A percentile compares a stretch with the other conserved stretches of the same genome.
phyloP scores from a whole-genome alignment of 2,329 filamentous ascomycete species.

The Nemania diffusa region DNA sequence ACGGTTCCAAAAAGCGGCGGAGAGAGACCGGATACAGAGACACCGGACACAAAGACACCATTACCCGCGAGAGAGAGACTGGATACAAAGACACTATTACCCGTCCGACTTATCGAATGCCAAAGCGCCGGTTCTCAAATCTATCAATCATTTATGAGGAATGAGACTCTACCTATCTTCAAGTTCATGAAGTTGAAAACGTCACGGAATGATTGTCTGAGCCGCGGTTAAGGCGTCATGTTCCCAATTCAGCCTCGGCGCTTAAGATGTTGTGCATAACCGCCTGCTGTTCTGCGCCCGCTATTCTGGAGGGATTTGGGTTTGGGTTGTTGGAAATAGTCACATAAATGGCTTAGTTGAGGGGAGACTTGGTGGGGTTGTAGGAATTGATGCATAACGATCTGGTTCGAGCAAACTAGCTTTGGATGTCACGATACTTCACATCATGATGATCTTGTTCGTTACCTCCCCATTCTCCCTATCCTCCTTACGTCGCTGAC shows the following conservation, averaged over 20 bases:
- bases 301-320: neutral
- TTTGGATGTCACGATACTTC: too few species aligned
- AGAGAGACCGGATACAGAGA: too few species aligned
- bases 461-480: too few species aligned
- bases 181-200: neutral
- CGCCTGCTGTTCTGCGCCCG: neutral
- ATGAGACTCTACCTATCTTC: neutral
- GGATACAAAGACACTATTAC: neutral
- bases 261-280: neutral
- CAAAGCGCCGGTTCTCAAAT: neutral
- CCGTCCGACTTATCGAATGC: neutral
- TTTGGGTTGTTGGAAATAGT: neutral
- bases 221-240: neutral
- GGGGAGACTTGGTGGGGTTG: too few species aligned
- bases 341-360: too few species aligned
- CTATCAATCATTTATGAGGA: neutral
- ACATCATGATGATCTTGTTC: too few species aligned
- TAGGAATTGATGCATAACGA: too few species aligned
- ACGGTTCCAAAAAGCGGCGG: neutral
- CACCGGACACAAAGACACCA: neutral
- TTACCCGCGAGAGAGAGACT: too few species aligned
- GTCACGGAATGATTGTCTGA: neutral
- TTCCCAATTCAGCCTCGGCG: neutral
- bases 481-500: too few species aligned
- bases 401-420: too few species aligned